phyloP scores from a whole-genome alignment of 371 early-diverging fungal genomes.

The Capillidium heterosporum region DNA sequence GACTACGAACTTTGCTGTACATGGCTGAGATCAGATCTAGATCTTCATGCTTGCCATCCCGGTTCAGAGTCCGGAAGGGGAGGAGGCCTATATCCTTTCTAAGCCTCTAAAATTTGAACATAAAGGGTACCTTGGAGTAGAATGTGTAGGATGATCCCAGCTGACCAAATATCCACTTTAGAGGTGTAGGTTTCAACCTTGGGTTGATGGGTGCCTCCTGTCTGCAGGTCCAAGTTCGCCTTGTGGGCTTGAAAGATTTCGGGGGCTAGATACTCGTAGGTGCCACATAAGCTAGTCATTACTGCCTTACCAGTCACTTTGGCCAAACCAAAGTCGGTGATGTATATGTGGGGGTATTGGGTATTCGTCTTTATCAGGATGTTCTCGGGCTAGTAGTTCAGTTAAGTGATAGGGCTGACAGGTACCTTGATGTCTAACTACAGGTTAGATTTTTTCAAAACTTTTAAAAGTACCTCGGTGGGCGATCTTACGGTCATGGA shows the following conservation, averaged over 20 bases:
- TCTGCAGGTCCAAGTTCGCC: background rate
- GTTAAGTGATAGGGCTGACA: background rate
- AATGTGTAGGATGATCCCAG: background rate
- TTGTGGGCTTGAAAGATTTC: background rate
- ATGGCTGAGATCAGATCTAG: too few species aligned
- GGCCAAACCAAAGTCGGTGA: constrained; percentile 1
- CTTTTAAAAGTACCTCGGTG: background rate
- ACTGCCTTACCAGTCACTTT: background rate
- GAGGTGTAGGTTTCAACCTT: background rate
- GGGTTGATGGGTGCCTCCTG: background rate
- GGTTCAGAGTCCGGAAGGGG: too few species aligned
- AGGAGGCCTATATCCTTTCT: too few species aligned
- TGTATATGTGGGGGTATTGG: background rate
- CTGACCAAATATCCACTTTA: background rate
- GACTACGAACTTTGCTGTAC: too few species aligned
- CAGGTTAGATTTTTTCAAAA: background rate
- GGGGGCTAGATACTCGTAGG: background rate
- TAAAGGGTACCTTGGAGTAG: background rate
- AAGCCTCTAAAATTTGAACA: too few species aligned
- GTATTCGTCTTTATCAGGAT: background rate
- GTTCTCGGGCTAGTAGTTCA: background rate
- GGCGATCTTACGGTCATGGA: background rate
- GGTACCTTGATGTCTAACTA: background rate
- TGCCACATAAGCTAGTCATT: background rate
- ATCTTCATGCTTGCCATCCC: too few species aligned